Evolutionary conservation across 139 green algal genomes (phyloP).

Genomic region (Tetradesmus lagerheimii): DNA sequence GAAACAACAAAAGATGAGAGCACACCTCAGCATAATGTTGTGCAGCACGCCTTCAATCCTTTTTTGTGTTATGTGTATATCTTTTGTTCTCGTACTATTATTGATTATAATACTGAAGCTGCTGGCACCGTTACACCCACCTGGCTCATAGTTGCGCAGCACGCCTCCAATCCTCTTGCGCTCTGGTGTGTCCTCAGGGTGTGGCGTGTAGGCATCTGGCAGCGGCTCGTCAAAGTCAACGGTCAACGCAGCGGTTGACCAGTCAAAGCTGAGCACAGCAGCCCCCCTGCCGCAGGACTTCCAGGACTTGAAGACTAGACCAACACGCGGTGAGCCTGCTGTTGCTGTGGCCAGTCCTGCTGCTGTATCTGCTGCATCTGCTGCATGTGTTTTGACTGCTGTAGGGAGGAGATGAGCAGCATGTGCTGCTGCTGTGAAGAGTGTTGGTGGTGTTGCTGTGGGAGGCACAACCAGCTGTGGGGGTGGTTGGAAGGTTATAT

Average conservation of each 20-base stretch:
- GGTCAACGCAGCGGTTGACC: constrained; percentile 52
- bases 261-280: constrained; percentile 80
- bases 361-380: background rate
- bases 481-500: constrained; percentile 24
- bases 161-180: background rate
- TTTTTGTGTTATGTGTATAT: no score
- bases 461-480: no score
- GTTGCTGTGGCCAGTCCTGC: background rate
- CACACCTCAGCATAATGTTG: no score
- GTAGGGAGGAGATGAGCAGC: background rate
- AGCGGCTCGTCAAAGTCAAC: constrained; percentile 57
- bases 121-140: no score
- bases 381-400: background rate
- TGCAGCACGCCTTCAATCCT: no score
- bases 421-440: background rate
- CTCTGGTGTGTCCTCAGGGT: constrained; percentile 34
- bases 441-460: background rate
- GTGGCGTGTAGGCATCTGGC: background rate
- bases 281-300: constrained; percentile 65
- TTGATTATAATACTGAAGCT: no score
- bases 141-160: constrained; percentile 2
- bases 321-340: constrained; percentile 10
- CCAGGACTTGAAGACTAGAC: constrained; percentile 75
- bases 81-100: no score
- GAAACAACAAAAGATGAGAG: no score